phyloP scores from a whole-genome alignment of 2,329 filamentous ascomycete species.

The Cladosporium sp. region DNA sequence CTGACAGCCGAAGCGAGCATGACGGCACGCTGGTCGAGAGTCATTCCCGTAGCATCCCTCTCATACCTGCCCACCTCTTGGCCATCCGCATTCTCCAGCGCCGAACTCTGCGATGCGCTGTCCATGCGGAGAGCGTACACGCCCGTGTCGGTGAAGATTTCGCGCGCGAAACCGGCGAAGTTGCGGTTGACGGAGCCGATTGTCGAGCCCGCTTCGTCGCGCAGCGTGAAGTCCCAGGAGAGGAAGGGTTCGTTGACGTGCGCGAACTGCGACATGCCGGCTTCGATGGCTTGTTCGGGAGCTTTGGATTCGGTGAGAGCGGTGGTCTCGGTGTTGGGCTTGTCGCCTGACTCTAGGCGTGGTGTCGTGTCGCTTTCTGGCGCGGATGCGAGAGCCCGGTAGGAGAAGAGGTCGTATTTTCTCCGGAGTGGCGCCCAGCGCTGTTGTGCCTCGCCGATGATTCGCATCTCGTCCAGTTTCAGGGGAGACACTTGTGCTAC shows the following conservation, averaged over 20 bases:
- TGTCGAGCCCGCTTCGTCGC: constrained; percentile 45
- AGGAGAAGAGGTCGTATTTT: constrained; percentile 64
- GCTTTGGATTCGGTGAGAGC: constrained; percentile 49
- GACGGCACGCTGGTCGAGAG: constrained; percentile 60
- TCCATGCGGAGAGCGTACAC: constrained; percentile 64
- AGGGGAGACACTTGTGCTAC: constrained; percentile 52
- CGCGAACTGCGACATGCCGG: constrained; percentile 57
- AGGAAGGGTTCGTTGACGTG: constrained; percentile 60
- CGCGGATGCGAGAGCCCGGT: constrained; percentile 35
- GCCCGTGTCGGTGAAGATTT: constrained; percentile 63
- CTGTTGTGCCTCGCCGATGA: constrained; percentile 61
- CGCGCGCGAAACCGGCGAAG: constrained; percentile 58
- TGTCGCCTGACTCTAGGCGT: constrained; percentile 27
- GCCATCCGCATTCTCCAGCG: constrained; percentile 21
- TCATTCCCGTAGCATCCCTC: constrained; percentile 49
- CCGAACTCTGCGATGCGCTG: constrained; percentile 44
- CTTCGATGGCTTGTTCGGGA: constrained; percentile 31
- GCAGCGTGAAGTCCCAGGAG: constrained; percentile 62
- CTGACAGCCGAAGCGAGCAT: constrained; percentile 64
- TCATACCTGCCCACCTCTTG: constrained; percentile 25
- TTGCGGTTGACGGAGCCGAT: constrained; percentile 62
- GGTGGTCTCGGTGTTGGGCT: constrained; percentile 41
- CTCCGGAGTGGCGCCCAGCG: constrained; percentile 59
- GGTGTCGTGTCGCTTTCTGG: constrained; percentile 33
- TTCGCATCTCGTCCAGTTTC: constrained; percentile 54